Conservation (phyloP, 108 stramenopile species). For the Skeletonema marinoi region DNA sequence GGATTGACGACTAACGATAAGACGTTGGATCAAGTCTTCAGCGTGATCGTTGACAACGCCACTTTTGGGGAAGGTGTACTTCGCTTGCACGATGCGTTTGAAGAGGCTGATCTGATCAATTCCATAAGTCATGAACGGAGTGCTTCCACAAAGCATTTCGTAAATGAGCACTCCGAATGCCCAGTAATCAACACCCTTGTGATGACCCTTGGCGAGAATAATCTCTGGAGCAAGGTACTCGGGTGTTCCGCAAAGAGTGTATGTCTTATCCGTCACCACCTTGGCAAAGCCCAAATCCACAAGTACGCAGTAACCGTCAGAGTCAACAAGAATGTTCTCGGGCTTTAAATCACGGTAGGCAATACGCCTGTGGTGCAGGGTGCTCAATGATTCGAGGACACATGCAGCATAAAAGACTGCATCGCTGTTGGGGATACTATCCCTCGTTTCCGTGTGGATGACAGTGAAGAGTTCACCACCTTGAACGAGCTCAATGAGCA, state of each 20-base stretch:
- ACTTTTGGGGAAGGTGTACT: constrained; percentile 86
- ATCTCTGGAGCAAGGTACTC: constrained; percentile 99
- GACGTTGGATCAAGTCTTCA: constrained; percentile 86
- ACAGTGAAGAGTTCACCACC: constrained; percentile 94
- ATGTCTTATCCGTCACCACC: constrained; percentile 94
- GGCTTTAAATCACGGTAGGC: constrained; percentile 89
- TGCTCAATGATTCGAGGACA: constrained; percentile 68
- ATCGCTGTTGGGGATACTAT: constrained; percentile 88
- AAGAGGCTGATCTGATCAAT: constrained; percentile 94
- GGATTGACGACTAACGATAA: constrained; percentile 88
- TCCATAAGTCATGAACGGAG: constrained; percentile 94
- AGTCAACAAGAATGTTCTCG: constrained; percentile 91
- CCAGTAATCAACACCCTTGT: constrained; percentile 99
- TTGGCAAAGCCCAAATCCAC: constrained; percentile 99
- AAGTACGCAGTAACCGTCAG: constrained; percentile 94
- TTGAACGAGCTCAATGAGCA: constrained; percentile 92
- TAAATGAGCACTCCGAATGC: constrained; percentile 97
- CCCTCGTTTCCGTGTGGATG: constrained; percentile 86
- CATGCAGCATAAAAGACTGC: constrained; percentile 90
- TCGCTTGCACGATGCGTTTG: constrained; percentile 94
- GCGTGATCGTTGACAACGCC: constrained; percentile 86
- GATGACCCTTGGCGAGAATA: constrained; percentile 97
- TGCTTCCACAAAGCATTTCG: constrained; percentile 97
- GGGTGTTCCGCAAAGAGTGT: constrained; percentile 97
- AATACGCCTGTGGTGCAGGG: constrained; percentile 72